A percentile compares a stretch with the other conserved stretches of the same genome.
Evolutionary conservation across 2,329 filamentous ascomycete species (phyloP).

Genomic region (Penicillium sp.): DNA sequence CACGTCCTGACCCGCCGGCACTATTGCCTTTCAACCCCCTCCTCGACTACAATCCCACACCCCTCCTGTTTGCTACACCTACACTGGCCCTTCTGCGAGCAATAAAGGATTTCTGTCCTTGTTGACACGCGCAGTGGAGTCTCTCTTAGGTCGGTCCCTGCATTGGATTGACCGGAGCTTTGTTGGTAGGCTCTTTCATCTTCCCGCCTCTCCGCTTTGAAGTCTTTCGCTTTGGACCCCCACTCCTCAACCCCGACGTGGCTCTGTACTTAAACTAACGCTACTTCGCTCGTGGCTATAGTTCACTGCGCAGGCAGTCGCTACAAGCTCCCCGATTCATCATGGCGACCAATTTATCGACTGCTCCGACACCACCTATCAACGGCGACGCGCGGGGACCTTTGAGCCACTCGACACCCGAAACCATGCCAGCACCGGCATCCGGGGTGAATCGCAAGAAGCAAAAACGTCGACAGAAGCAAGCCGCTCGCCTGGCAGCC

Average conservation of each 20-base stretch:
- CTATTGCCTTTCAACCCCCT: constrained; percentile 24
- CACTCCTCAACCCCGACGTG: constrained; percentile 8
- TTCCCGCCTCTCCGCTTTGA: constrained; percentile 24
- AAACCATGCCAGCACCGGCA: constrained; percentile 10
- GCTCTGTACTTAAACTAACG: background rate
- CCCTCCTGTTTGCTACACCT: constrained; percentile 14
- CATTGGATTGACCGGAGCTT: constrained; percentile 26
- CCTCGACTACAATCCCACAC: constrained; percentile 20
- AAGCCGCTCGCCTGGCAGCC: constrained; percentile 68
- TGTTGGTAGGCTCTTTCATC: constrained; percentile 26
- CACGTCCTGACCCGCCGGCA: constrained; percentile 23
- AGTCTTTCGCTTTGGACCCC: constrained; percentile 6
- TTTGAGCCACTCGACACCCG: constrained; percentile 15
- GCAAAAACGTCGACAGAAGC: constrained; percentile 85
- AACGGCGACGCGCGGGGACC: constrained; percentile 32
- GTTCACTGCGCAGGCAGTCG: constrained; percentile 22
- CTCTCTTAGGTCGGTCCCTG: constrained; percentile 12
- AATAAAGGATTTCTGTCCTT: constrained; percentile 13
- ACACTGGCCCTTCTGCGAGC: constrained; percentile 1
- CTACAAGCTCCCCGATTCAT: constrained; percentile 24
- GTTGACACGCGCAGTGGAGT: constrained; percentile 12
- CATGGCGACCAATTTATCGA: constrained; percentile 30
- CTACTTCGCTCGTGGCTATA: constrained; percentile 5
- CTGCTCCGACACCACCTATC: constrained; percentile 26
- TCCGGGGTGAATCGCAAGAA: constrained; percentile 79